These are phyloP conservation scores for Rhinocladiella similis DNA, from an alignment of 2,329 filamentous ascomycete genomes.

Conservation along the genomic window DNA sequence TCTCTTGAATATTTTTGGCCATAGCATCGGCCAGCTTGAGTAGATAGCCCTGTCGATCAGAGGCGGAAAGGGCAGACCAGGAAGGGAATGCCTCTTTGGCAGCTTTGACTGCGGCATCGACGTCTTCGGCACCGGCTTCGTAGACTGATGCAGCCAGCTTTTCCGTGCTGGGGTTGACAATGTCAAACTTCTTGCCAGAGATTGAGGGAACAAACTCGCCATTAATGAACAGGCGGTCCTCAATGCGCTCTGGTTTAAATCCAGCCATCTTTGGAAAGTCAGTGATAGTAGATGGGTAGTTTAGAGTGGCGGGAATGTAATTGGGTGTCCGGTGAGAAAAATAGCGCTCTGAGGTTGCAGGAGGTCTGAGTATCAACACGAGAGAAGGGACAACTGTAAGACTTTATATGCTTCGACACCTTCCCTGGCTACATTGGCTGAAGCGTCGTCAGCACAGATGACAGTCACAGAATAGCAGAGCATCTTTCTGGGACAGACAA, in stretches of 20 bases:
- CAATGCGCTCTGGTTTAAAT: constrained; percentile 22
- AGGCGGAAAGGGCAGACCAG: constrained; percentile 48
- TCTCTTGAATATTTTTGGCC: constrained; percentile 42
- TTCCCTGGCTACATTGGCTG: background rate
- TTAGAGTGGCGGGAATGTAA: background rate
- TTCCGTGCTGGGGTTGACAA: constrained; percentile 34
- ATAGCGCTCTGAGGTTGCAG: no score
- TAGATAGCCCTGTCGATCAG: constrained; percentile 45
- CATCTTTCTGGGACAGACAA: no score
- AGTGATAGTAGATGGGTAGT: constrained; percentile 13
- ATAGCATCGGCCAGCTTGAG: constrained; percentile 44
- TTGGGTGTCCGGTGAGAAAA: no score
- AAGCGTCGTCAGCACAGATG: no score
- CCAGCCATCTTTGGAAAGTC: constrained; percentile 5
- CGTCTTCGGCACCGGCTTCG: constrained; percentile 33
- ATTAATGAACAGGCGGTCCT: constrained; percentile 38
- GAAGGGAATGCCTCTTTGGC: constrained; percentile 36
- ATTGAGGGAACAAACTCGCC: constrained; percentile 33
- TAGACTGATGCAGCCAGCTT: constrained; percentile 32
- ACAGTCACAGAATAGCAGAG: no score
- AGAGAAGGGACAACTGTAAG: no score
- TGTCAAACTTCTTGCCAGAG: constrained; percentile 33
- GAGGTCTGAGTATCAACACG: no score
- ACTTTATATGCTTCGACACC: background rate
- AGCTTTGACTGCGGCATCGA: constrained; percentile 34